Evolutionary conservation across 768 basidiomycete genomes (phyloP).

Genomic region (Pisolithus orientalis): DNA sequence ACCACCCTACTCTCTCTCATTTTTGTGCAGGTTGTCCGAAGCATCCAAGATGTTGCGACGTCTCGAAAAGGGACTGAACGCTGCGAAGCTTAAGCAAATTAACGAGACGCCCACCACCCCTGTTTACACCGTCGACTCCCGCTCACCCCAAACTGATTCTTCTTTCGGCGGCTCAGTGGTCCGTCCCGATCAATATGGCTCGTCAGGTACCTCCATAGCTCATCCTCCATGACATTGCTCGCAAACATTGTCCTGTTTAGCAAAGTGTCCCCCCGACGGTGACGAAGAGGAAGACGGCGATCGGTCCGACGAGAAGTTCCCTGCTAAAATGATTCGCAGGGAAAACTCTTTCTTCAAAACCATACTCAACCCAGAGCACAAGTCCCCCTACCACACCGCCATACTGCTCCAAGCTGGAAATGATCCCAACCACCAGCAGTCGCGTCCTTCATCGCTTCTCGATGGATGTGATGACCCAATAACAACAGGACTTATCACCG

Average conservation of each 20-base stretch:
- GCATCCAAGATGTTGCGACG: constrained; percentile 86
- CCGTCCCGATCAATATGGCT: constrained; percentile 24
- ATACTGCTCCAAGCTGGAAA: constrained; percentile 27
- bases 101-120: constrained; percentile 28
- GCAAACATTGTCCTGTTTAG: constrained; percentile 12
- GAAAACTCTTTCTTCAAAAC: constrained; percentile 83
- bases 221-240: neutral
- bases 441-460: constrained; percentile 31
- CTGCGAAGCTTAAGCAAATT: constrained; percentile 64
- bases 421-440: constrained; percentile 30
- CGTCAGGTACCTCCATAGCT: constrained; percentile 18
- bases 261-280: constrained; percentile 23
- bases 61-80: constrained; percentile 77
- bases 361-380: constrained; percentile 67
- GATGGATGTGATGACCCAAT: constrained; percentile 59
- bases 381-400: constrained; percentile 29
- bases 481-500: constrained; percentile 60
- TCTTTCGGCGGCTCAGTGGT: constrained; percentile 26
- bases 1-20: constrained; percentile 6
- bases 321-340: constrained; percentile 65
- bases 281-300: constrained; percentile 68
- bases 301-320: constrained; percentile 61
- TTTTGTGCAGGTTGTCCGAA: constrained; percentile 61
- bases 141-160: constrained; percentile 17
- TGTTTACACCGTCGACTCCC: constrained; percentile 29